A percentile compares a stretch with the other conserved stretches of the same genome.
Conservation (phyloP, 805 yeast genomes). For the Huiozyma sinensis region DNA sequence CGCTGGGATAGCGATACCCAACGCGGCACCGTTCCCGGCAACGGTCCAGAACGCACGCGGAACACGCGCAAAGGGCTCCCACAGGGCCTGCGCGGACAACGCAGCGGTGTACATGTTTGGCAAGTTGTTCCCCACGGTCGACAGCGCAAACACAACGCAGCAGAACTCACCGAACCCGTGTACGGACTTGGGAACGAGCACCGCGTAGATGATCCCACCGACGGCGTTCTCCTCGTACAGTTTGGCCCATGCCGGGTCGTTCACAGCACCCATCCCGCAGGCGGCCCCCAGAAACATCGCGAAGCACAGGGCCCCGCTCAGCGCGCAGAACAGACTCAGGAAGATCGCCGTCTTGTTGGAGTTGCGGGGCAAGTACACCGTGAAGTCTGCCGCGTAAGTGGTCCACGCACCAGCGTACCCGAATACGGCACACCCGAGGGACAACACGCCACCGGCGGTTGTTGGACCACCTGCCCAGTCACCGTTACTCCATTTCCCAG, state of each 20-base stretch:
- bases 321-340: not conserved
- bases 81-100: conserved; percentile 2
- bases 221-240: conserved; percentile 1
- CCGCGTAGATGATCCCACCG: conserved; percentile 3
- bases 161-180: conserved; percentile 5
- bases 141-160: conserved; percentile 4
- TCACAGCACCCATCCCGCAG: conserved; percentile 3
- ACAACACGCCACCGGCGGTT: conserved; percentile 2
- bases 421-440: conserved; percentile 3
- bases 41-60: conserved; percentile 4
- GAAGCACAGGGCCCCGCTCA: conserved; percentile 1
- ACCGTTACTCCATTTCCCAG: conserved; percentile 36
- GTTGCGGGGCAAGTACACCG: conserved; percentile 2
- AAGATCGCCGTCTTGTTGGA: not conserved
- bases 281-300: conserved; percentile 4
- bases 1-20: conserved; percentile 2
- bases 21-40: conserved; percentile 2
- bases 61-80: conserved; percentile 1
- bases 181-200: conserved; percentile 4
- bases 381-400: conserved; percentile 3
- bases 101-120: conserved; percentile 5
- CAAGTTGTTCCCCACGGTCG: conserved; percentile 4
- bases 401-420: conserved; percentile 4
- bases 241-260: conserved; percentile 1
- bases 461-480: conserved; percentile 3